phyloP scores from a whole-genome alignment of 768 basidiomycete species.

The Termitomyces sp. region DNA sequence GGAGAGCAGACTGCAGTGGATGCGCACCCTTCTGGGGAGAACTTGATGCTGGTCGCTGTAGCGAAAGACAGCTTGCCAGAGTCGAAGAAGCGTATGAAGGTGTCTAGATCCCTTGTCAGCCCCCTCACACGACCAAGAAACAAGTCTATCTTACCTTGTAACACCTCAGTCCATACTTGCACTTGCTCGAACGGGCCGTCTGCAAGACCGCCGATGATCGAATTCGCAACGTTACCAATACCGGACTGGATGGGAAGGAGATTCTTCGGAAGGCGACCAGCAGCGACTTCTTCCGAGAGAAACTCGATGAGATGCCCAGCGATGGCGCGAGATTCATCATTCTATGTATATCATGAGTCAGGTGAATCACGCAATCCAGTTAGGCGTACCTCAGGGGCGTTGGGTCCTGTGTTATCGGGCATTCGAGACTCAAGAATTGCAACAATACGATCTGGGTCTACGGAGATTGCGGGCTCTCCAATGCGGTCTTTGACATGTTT shows the following conservation, averaged over 20 bases:
- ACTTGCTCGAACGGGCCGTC: constrained; percentile 45
- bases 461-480: constrained; percentile 36
- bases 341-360: constrained; percentile 17
- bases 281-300: constrained; percentile 34
- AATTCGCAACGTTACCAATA: constrained; percentile 46
- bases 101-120: constrained; percentile 23
- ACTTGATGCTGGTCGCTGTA: constrained; percentile 42
- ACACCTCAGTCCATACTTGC: constrained; percentile 46
- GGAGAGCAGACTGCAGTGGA: not conserved
- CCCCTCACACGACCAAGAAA: not conserved
- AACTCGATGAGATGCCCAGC: constrained; percentile 41
- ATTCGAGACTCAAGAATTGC: constrained; percentile 35
- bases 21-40: constrained; percentile 37
- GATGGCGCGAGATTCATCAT: constrained; percentile 35
- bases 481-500: constrained; percentile 40
- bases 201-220: constrained; percentile 43
- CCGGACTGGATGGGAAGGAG: constrained; percentile 43
- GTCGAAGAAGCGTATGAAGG: constrained; percentile 42
- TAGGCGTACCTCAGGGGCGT: constrained; percentile 34
- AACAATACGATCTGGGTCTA: constrained; percentile 45
- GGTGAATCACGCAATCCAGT: not conserved
- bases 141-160: constrained; percentile 26
- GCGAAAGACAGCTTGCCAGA: constrained; percentile 42
- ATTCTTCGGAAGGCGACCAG: constrained; percentile 35
- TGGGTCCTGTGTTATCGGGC: constrained; percentile 42